Percentiles rank a stretch among this genome's conserved stretches.
Evolutionary conservation across 1,139 yeast species (phyloP).

Genomic region (Yamadazyma atmosphaerica): DNA sequence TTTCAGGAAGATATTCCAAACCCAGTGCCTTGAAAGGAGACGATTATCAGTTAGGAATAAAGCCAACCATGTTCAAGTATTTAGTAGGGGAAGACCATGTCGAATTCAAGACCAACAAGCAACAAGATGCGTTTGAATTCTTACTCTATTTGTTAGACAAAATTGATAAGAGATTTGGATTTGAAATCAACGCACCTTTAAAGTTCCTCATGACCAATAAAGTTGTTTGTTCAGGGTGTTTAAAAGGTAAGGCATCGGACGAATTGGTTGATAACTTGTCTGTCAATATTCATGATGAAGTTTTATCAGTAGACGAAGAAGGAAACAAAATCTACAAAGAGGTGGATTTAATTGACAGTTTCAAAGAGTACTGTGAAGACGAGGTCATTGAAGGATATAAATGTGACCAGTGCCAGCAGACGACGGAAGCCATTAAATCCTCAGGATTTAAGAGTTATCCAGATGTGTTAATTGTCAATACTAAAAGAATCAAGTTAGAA

Average conservation of each 20-base stretch:
- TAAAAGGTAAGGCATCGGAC: constrained; percentile 54
- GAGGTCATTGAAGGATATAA: constrained; percentile 64
- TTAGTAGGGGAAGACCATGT: constrained; percentile 75
- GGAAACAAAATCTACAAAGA: constrained; percentile 49
- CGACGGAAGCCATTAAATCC: constrained; percentile 45
- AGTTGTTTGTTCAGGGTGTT: constrained; percentile 62
- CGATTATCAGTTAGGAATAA: constrained; percentile 71
- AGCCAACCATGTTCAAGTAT: constrained; percentile 73
- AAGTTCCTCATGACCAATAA: constrained; percentile 68
- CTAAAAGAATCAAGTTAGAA: constrained; percentile 76
- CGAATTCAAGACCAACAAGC: constrained; percentile 84
- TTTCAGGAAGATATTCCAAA: constrained; percentile 70
- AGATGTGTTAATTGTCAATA: constrained; percentile 64
- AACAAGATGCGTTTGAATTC: constrained; percentile 95
- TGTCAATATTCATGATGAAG: constrained; percentile 53
- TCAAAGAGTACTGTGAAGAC: constrained; percentile 44
- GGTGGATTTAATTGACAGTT: constrained; percentile 53
- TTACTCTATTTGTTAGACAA: constrained; percentile 65
- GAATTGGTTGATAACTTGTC: constrained; percentile 71
- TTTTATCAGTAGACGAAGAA: constrained; percentile 39
- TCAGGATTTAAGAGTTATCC: constrained; percentile 67
- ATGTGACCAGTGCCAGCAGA: constrained; percentile 61
- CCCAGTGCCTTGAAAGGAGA: constrained; percentile 48
- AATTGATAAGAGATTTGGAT: constrained; percentile 55
- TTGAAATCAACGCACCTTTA: constrained; percentile 49